phyloP scores from a whole-genome alignment of 345 rosid species.

The Boechera retrofracta region DNA sequence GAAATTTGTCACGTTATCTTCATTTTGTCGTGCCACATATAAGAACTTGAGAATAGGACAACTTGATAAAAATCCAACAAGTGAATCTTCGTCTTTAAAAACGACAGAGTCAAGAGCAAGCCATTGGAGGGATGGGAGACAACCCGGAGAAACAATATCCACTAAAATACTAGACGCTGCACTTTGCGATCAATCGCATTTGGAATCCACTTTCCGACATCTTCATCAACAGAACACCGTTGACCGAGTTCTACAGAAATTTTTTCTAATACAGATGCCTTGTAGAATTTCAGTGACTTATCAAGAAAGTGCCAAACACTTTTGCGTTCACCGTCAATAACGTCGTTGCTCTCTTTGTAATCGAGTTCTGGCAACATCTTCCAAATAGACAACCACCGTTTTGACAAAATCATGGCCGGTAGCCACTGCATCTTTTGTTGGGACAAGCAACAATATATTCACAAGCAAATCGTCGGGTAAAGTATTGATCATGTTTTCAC shows the following conservation, averaged over 20 bases:
- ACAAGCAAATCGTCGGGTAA: neutral
- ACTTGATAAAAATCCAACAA: neutral
- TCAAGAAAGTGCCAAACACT: neutral
- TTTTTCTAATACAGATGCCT: neutral
- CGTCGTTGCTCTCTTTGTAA: neutral
- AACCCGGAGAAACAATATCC: neutral
- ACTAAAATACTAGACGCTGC: neutral
- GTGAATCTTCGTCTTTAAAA: neutral
- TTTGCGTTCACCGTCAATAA: neutral
- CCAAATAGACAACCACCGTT: conserved; percentile 3
- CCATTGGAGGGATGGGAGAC: neutral
- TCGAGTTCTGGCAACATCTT: no score
- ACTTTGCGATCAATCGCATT: neutral
- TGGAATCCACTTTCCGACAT: neutral
- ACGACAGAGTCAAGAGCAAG: neutral
- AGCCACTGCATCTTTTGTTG: neutral
- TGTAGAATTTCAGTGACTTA: neutral
- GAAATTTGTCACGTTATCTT: conserved; percentile 2
- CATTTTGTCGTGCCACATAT: neutral
- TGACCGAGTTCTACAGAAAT: neutral
- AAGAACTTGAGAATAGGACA: neutral
- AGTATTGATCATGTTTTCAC: neutral
- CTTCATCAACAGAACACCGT: neutral
- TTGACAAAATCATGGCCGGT: neutral
- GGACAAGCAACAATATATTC: neutral